These are phyloP conservation scores for Colletotrichum cereale DNA, from an alignment of 2,329 filamentous ascomycete species.

Conservation along the genomic window DNA sequence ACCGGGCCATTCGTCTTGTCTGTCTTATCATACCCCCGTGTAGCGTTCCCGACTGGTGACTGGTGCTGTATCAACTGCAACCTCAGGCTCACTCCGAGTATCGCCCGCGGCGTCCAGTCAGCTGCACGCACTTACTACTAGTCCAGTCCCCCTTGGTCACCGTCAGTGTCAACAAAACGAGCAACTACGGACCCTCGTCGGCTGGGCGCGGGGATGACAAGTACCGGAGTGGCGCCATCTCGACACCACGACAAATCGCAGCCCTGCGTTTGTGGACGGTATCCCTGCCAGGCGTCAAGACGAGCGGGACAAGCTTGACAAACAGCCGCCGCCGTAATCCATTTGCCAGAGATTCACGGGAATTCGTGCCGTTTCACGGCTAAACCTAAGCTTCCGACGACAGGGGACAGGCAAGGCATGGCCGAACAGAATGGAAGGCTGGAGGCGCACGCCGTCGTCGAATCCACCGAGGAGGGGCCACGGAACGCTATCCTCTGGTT, in stretches of 20 bases:
- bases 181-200: conserved; percentile 7
- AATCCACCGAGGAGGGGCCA: conserved; percentile 27
- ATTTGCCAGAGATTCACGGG: conserved; percentile 17
- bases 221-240: conserved; percentile 27
- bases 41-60: neutral
- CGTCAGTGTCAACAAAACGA: conserved; percentile 37
- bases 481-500: conserved; percentile 25
- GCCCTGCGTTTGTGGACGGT: conserved; percentile 16
- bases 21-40: conserved; percentile 23
- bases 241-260: conserved; percentile 26
- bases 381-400: conserved; percentile 19
- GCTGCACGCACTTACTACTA: conserved; percentile 22
- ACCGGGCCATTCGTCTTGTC: conserved; percentile 5
- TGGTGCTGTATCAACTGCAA: conserved; percentile 14
- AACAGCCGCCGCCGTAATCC: conserved; percentile 38
- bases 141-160: conserved; percentile 28
- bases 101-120: conserved; percentile 5
- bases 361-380: conserved; percentile 39
- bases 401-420: conserved; percentile 19
- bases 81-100: neutral
- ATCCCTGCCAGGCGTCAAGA: conserved; percentile 2
- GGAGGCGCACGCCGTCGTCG: conserved; percentile 15
- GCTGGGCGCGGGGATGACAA: conserved; percentile 23
- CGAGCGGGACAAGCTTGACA: conserved; percentile 21
- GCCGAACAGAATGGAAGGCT: conserved; percentile 11